Base-by-base conservation (phyloP, 2,329 filamentous ascomycete genomes). In the Pyricularia sp. region DNA sequence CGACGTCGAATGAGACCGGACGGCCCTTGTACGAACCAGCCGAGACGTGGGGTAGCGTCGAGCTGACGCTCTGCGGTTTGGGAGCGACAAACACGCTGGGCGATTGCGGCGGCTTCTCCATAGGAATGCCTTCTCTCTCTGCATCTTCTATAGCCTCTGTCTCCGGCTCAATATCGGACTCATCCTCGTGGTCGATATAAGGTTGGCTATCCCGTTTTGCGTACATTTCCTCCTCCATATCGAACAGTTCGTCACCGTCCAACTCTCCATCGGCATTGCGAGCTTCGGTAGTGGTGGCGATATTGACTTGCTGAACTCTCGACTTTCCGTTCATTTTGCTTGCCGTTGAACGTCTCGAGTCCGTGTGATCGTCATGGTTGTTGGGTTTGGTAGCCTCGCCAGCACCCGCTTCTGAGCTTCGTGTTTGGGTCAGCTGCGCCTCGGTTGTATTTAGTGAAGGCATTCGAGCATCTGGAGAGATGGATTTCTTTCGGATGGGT, bases 11-110 rank as follows among this genome's bases (percentile, higher is more conserved):
- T 20, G 71, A 75, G 67, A 83, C 75, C 9, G 78, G 72, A 10
- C 70, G 71, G n/a, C 80, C 80, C 70, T 77, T 80, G 70, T 79
- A 81, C 6, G 80, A 81, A 17, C 80, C 80, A 28, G 79, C 73
- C 23, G 75, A 77, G 26, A 55, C 30, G 23, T 33, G 26, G 3
- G 59, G 58, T 26, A 59, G 58, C 33, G 30, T 71, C 12, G 31
- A 20, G 50, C 65, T 67, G 42, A 66, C 68, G n/a, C 50, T 31
- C 23, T 55, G 30, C 66, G 50, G 25, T 30, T 42, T 33, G 65
- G 55, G 33, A 3, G 59, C 9, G 17, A 50, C 23, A 12, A 31
- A n/a, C 26, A 50, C 12, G 65, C 65, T 67, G 7, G 65, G 65
- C 17, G 59, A 63, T 30, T 7, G 59, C 26, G 59, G 59, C 17